Conservation (phyloP, 495 filamentous ascomycete genomes). For the Bathelium albidoporum region DNA sequence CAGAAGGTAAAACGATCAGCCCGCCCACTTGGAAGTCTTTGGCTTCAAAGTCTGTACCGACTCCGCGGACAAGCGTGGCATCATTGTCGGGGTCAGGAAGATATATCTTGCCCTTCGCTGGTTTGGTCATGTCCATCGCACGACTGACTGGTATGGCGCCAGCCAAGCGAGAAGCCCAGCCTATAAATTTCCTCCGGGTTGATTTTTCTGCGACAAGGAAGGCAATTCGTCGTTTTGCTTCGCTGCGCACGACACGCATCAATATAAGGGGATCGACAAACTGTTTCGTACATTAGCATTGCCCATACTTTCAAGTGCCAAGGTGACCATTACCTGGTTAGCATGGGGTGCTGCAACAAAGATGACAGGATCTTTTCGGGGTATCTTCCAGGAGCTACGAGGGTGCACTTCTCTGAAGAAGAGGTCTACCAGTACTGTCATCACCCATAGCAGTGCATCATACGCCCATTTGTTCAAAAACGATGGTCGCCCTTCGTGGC, state of each 20-base stretch:
- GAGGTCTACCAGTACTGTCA: conserved; percentile 78
- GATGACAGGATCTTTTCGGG: conserved; percentile 74
- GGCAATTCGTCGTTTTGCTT: conserved; percentile 77
- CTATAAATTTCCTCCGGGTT: conserved; percentile 78
- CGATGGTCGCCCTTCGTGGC: not conserved
- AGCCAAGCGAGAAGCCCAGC: conserved; percentile 62
- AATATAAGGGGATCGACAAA: conserved; percentile 94
- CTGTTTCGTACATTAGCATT: conserved; percentile 30
- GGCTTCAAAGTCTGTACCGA: conserved; percentile 75
- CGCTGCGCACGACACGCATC: conserved; percentile 74
- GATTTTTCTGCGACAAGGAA: conserved; percentile 93
- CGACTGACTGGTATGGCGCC: conserved; percentile 83
- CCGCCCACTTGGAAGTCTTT: conserved; percentile 66
- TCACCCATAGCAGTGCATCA: conserved; percentile 69
- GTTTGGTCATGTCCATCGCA: conserved; percentile 77
- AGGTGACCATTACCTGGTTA: conserved; percentile 59
- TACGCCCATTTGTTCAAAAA: conserved; percentile 35
- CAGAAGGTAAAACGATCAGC: conserved; percentile 72
- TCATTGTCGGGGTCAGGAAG: conserved; percentile 80
- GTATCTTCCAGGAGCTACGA: conserved; percentile 86
- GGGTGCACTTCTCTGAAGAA: conserved; percentile 98
- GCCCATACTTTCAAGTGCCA: not conserved
- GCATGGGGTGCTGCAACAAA: conserved; percentile 98
- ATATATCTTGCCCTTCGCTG: conserved; percentile 71
- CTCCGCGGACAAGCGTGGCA: conserved; percentile 72